These are phyloP conservation scores for Hibiscus tridactylites DNA, from an alignment of 345 rosid genomes.

Conservation along the genomic window DNA sequence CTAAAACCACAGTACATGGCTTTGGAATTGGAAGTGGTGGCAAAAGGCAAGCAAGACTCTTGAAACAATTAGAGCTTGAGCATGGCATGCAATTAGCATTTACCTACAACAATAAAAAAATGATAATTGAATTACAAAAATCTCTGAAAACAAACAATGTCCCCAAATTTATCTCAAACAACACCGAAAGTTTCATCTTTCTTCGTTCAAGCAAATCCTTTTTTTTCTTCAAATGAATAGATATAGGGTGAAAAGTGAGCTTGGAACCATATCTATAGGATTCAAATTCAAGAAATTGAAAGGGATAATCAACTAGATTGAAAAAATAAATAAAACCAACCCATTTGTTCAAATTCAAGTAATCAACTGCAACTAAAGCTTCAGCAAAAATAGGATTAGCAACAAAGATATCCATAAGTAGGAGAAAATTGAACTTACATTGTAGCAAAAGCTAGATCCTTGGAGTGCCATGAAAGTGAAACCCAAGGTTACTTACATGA, in stretches of 20 bases:
- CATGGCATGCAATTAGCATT: slow-evolving; percentile 13
- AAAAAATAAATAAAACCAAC: background rate
- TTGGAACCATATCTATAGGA: background rate
- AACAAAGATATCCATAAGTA: background rate
- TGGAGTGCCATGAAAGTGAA: slow-evolving; percentile 1
- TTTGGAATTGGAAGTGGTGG: slow-evolving; percentile 15
- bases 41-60: slow-evolving; percentile 19
- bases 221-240: no score
- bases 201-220: background rate
- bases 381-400: background rate
- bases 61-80: slow-evolving; percentile 21
- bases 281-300: background rate
- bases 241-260: no score
- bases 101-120: slow-evolving; percentile 22
- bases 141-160: background rate
- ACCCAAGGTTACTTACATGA: background rate
- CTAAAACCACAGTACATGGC: slow-evolving; percentile 20
- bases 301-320: background rate
- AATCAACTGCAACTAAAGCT: background rate
- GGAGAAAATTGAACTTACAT: background rate
- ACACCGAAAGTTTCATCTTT: background rate
- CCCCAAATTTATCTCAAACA: background rate
- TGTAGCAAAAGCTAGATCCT: slow-evolving; percentile 1
- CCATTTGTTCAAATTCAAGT: background rate
- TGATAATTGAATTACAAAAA: background rate